Evolutionary conservation across 805 yeast species (phyloP), one percentile per base, ranked within the genome.

Genomic region (Monosporozyma aquatica): DNA sequence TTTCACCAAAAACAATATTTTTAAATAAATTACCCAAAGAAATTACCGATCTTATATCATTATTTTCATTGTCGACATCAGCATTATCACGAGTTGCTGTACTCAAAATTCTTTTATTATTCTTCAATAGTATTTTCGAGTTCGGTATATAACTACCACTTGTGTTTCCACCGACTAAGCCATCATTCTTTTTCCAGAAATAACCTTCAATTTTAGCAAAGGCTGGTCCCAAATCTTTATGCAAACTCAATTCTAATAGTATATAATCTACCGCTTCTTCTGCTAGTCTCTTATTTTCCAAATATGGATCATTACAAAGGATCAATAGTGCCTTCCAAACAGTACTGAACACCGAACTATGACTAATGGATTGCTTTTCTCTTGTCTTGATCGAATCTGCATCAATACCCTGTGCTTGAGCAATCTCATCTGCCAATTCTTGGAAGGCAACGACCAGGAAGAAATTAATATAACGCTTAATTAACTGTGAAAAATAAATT

Each of bases 371-470:
- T 41, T 69, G 66, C 39, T 84, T 77, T 44, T 77, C 74, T 45
- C 55, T 46, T 20, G 53, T 51, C 15, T 50, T 50, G 2, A 50
- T 46, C 3, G 47, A 47, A 5, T 50, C 54, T 5, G 53, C 39
- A 34, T 52, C 55, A 6, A 42, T 22, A 7, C 50, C 49, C 36
- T 81, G 86, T 44, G 76, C 64, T 41, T 80, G 67, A 0, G 80
- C 75, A 26, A 82, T 72, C 51, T 89, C 96, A 49, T 82, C 92
- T 45, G 83, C 87, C 22, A 92, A 58, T 50, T 87, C 87, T 38
- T 86, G 75, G 59, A 81, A 87, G 0, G 96, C 95, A 45, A 89
- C 81, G 2, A 90, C 92, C 42, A 87, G 59, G 54, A 90, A 89
- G 54, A 85, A 83, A 44, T 78, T 75, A 20, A 74, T 65, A 60